phyloP scores from a whole-genome alignment of 768 basidiomycete species.

The Cantharellus anzutake region DNA sequence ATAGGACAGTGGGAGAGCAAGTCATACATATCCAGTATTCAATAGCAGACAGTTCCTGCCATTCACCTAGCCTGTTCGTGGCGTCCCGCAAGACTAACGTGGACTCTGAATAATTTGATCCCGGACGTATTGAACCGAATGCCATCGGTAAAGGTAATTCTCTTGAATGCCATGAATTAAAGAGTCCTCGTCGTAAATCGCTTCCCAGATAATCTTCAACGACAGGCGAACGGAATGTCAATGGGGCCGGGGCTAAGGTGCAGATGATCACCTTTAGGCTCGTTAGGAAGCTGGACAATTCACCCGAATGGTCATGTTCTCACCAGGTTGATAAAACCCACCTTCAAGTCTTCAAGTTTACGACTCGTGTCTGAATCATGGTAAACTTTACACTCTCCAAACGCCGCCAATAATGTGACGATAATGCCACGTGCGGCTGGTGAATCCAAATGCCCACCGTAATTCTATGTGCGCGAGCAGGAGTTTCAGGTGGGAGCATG shows the following conservation, averaged over 20 bases:
- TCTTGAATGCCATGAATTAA: constrained; percentile 30
- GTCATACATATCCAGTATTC: constrained; percentile 61
- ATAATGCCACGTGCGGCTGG: constrained; percentile 45
- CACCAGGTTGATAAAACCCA: background rate
- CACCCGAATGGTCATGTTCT: too few species aligned
- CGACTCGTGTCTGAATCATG: constrained; percentile 32
- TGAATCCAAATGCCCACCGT: constrained; percentile 52
- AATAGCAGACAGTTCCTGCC: constrained; percentile 44
- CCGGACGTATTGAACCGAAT: constrained; percentile 11
- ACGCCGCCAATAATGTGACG: constrained; percentile 48
- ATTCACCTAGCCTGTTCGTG: constrained; percentile 38
- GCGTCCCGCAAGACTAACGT: constrained; percentile 24
- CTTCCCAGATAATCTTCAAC: constrained; percentile 51
- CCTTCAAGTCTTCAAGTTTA: background rate
- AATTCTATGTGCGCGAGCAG: constrained; percentile 35
- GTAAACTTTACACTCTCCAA: constrained; percentile 66
- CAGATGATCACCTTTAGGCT: constrained; percentile 61
- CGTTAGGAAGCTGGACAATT: background rate
- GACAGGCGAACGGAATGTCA: constrained; percentile 38
- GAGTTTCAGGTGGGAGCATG: background rate
- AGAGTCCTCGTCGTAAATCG: constrained; percentile 39
- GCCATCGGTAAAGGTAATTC: constrained; percentile 30
- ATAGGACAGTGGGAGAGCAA: background rate
- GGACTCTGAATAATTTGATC: constrained; percentile 16
- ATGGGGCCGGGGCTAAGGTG: constrained; percentile 30